Percentiles rank a stretch among this genome's conserved stretches.
Evolutionary conservation across 2,329 filamentous ascomycete genomes (phyloP).

Genomic region (Talaromyces sp.): DNA sequence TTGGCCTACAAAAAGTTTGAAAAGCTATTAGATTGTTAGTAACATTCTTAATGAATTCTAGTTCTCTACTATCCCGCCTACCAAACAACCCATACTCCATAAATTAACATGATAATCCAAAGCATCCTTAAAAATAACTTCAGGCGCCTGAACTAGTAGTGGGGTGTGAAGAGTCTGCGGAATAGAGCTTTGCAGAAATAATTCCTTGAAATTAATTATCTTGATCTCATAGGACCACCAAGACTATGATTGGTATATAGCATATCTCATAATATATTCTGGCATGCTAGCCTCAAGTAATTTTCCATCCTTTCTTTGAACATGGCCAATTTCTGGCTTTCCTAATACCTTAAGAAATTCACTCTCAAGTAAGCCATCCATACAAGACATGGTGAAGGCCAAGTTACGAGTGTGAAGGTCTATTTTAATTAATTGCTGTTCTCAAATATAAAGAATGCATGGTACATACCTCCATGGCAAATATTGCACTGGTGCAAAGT

Average conservation of each 20-base stretch:
- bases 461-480: constrained; percentile 34
- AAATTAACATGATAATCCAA: constrained; percentile 35
- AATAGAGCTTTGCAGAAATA: constrained; percentile 23
- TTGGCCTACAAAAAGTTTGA: constrained; percentile 37
- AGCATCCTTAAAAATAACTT: constrained; percentile 34
- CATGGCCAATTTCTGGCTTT: constrained; percentile 23
- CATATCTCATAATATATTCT: constrained; percentile 23
- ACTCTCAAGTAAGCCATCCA: constrained; percentile 18
- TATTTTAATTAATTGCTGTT: constrained; percentile 18
- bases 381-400: constrained; percentile 19
- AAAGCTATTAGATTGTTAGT: constrained; percentile 26
- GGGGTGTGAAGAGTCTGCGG: constrained; percentile 29
- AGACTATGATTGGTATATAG: constrained; percentile 13
- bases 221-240: constrained; percentile 22
- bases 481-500: constrained; percentile 38
- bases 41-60: constrained; percentile 1
- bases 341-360: constrained; percentile 21
- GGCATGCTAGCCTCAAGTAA: constrained; percentile 20
- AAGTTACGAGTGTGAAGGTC: constrained; percentile 29
- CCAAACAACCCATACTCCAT: constrained; percentile 37
- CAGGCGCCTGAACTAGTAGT: constrained; percentile 32
- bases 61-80: constrained; percentile 20
- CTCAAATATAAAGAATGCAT: constrained; percentile 1
- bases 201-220: constrained; percentile 38
- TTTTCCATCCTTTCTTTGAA: constrained; percentile 22